These are phyloP conservation scores for Cynanchum wilfordii DNA, from an alignment of 257 asterid genomes.

Conservation along the genomic window DNA sequence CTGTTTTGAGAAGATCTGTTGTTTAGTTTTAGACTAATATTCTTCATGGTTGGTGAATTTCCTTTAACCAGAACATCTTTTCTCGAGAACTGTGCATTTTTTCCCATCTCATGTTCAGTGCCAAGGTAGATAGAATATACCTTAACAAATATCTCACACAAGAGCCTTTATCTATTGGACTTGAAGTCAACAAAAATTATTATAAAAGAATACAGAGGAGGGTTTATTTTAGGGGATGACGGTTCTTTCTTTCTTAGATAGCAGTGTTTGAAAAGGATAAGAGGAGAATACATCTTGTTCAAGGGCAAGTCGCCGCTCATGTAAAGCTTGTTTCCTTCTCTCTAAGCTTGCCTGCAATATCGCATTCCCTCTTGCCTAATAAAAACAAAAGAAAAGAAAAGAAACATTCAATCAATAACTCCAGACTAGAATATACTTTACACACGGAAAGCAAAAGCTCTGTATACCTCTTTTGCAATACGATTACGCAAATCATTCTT, in stretches of 20 bases:
- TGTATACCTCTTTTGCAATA: constrained; percentile 83
- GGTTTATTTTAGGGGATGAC: not conserved
- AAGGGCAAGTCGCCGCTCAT: constrained; percentile 86
- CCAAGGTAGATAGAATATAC: no score
- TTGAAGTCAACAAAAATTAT: not conserved
- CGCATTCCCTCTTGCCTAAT: constrained; percentile 89
- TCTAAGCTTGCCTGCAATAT: constrained; percentile 94
- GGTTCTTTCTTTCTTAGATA: not conserved
- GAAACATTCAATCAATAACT: constrained; percentile 11
- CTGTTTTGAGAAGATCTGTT: not conserved
- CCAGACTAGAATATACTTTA: not conserved
- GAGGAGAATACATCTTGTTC: constrained; percentile 74
- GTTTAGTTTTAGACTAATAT: not conserved
- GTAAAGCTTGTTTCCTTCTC: constrained; percentile 93
- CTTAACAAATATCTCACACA: not conserved
- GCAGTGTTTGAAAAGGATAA: not conserved
- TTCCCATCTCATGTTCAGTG: not conserved
- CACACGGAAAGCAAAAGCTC: not conserved
- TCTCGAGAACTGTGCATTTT: not conserved
- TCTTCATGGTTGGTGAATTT: not conserved
- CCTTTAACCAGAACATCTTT: not conserved
- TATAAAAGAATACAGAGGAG: not conserved
- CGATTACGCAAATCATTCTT: constrained; percentile 90
- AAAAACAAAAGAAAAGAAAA: constrained; percentile 16
- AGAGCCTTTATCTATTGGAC: not conserved